phyloP scores from a whole-genome alignment of 1,284 basidiomycete species.

The Pisolithus thermaeus region DNA sequence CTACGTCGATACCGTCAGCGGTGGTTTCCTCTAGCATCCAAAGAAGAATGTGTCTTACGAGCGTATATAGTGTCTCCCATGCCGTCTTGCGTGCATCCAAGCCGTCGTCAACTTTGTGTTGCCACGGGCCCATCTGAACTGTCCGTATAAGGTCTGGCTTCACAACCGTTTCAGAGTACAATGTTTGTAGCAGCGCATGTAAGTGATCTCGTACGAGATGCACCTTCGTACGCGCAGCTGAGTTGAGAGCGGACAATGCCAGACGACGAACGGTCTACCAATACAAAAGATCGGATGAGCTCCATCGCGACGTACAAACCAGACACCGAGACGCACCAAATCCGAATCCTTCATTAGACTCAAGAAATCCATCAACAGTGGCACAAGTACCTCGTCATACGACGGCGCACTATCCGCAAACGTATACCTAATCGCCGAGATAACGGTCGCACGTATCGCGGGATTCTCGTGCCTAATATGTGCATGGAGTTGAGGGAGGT shows the following conservation, averaged over 20 bases:
- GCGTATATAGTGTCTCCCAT: conserved; percentile 95
- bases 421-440: conserved; percentile 92
- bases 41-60: conserved; percentile 48
- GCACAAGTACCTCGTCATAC: conserved; percentile 86
- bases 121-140: conserved; percentile 98
- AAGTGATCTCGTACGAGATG: conserved; percentile 87
- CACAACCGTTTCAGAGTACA: conserved; percentile 83
- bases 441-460: conserved; percentile 81
- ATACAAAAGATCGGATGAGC: conserved; percentile 3
- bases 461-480: conserved; percentile 66
- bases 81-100: conserved; percentile 93
- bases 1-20: conserved; percentile 31
- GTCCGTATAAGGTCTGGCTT: conserved; percentile 83
- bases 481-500: conserved; percentile 89
- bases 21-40: background rate
- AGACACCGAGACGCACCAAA: conserved; percentile 49
- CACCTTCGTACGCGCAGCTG: conserved; percentile 91
- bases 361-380: conserved; percentile 86
- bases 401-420: conserved; percentile 82
- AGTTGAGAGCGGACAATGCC: conserved; percentile 86
- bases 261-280: conserved; percentile 81
- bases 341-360: conserved; percentile 82
- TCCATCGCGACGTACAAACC: background rate
- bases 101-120: conserved; percentile 90
- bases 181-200: conserved; percentile 64